Percentiles rank a stretch among this genome's conserved stretches.
phyloP scores from a whole-genome alignment of 2,329 filamentous ascomycete species.

The Alternaria rosae region DNA sequence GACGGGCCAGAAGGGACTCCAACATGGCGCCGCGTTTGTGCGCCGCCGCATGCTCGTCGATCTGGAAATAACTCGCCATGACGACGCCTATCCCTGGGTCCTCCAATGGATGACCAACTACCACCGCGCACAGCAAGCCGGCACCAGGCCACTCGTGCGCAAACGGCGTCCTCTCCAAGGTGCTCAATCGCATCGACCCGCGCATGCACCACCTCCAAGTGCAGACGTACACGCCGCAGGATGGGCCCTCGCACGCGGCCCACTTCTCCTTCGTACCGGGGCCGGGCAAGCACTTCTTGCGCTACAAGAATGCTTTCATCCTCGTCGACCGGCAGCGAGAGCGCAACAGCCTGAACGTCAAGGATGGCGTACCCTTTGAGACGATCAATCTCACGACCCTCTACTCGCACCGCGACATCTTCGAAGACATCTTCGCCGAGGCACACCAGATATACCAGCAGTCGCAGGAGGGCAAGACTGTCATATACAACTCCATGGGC shows the following conservation, averaged over 20 bases:
- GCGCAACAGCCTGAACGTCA: conserved; percentile 74
- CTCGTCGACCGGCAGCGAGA: conserved; percentile 87
- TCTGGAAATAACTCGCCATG: conserved; percentile 92
- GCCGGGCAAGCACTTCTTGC: conserved; percentile 86
- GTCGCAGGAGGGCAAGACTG: conserved; percentile 88
- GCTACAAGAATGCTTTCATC: conserved; percentile 86
- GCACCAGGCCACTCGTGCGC: conserved; percentile 35
- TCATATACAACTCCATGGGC: conserved; percentile 85
- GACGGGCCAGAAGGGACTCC: conserved; percentile 78
- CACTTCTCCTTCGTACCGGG: conserved; percentile 90
- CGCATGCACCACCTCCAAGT: conserved; percentile 70
- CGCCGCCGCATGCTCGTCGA: conserved; percentile 90
- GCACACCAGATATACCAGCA: conserved; percentile 81
- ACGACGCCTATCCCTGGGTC: conserved; percentile 93
- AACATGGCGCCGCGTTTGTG: conserved; percentile 75
- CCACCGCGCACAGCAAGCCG: conserved; percentile 67
- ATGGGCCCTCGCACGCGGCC: conserved; percentile 74
- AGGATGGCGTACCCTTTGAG: conserved; percentile 90
- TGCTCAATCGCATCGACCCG: conserved; percentile 66
- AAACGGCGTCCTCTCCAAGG: conserved; percentile 57
- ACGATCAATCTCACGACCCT: conserved; percentile 91
- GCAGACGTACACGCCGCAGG: conserved; percentile 68
- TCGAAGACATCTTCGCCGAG: conserved; percentile 88
- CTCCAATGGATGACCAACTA: conserved; percentile 92
- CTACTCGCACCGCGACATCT: conserved; percentile 86